These are phyloP conservation scores for Cutaneotrichosporon spelunceum DNA, from an alignment of 1,284 basidiomycete genomes.

Conservation along the genomic window DNA sequence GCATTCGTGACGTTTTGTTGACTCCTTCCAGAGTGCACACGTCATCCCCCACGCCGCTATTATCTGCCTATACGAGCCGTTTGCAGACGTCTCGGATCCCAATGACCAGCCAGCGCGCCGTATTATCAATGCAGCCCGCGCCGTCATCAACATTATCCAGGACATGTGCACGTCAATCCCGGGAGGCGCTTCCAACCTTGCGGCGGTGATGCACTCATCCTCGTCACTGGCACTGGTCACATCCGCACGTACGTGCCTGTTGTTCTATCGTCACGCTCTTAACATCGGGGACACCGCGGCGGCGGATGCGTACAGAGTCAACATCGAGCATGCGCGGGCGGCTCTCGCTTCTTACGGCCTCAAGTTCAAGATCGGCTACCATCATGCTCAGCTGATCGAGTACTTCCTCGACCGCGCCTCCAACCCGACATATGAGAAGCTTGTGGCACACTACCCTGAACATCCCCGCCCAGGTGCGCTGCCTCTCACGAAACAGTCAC, in stretches of 20 bases:
- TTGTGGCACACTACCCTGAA: slow-evolving; percentile 44
- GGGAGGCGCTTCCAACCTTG: slow-evolving; percentile 28
- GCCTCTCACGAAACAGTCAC: slow-evolving; percentile 30
- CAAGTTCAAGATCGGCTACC: slow-evolving; percentile 47
- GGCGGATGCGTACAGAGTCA: slow-evolving; percentile 34
- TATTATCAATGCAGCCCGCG: slow-evolving; percentile 39
- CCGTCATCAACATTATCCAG: slow-evolving; percentile 42
- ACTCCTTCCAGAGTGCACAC: slow-evolving; percentile 34
- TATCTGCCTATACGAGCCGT: slow-evolving; percentile 50
- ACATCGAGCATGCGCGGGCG: slow-evolving; percentile 41
- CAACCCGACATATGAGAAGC: slow-evolving; percentile 43
- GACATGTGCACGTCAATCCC: slow-evolving; percentile 31
- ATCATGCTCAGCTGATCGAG: slow-evolving; percentile 48
- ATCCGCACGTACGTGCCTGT: slow-evolving; percentile 38
- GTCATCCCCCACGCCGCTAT: slow-evolving; percentile 43
- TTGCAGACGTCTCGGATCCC: slow-evolving; percentile 44
- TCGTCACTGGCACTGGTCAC: slow-evolving; percentile 44
- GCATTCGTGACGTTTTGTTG: neutral
- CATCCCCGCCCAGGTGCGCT: slow-evolving; percentile 44
- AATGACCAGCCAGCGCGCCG: slow-evolving; percentile 39
- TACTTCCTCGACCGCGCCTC: slow-evolving; percentile 47
- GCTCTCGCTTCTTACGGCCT: slow-evolving; percentile 37
- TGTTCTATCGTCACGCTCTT: slow-evolving; percentile 43
- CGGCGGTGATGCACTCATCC: slow-evolving; percentile 42
- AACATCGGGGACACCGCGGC: slow-evolving; percentile 34